These are phyloP conservation scores for Huntiella abstrusa DNA, from an alignment of 2,329 filamentous ascomycete species.

Conservation along the genomic window DNA sequence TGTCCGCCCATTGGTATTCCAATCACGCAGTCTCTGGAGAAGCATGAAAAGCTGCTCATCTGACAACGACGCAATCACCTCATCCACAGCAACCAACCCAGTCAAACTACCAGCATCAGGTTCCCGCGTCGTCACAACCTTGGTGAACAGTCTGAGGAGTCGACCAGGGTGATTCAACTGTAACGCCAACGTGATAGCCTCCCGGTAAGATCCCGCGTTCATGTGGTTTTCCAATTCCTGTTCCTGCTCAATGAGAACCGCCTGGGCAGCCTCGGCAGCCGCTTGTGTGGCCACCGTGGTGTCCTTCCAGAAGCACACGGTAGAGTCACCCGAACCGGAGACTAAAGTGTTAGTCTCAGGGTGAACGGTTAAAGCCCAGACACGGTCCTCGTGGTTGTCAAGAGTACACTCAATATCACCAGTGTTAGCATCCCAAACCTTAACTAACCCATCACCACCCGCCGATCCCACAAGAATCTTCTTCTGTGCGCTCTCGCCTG, in stretches of 20 bases:
- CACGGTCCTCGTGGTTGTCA: constrained; percentile 91
- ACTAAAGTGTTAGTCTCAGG: constrained; percentile 53
- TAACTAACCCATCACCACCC: constrained; percentile 85
- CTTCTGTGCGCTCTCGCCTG: constrained; percentile 25
- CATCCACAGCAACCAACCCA: constrained; percentile 55
- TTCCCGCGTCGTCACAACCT: constrained; percentile 46
- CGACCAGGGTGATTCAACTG: constrained; percentile 88
- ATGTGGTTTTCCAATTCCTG: constrained; percentile 90
- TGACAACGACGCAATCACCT: constrained; percentile 59
- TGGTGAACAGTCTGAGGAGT: constrained; percentile 65
- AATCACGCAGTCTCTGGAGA: constrained; percentile 69
- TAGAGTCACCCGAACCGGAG: constrained; percentile 82
- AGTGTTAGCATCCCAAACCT: constrained; percentile 78
- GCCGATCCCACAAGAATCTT: constrained; percentile 66
- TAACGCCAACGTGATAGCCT: constrained; percentile 79
- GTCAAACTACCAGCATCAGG: constrained; percentile 45
- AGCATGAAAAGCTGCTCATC: constrained; percentile 75
- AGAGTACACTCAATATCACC: constrained; percentile 78
- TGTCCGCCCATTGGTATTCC: constrained; percentile 90
- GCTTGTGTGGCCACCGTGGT: constrained; percentile 66
- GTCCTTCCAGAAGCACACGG: constrained; percentile 89
- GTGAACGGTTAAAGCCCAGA: constrained; percentile 73
- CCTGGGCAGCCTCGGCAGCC: constrained; percentile 52
- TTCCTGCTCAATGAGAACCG: constrained; percentile 76
- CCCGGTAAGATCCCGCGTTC: constrained; percentile 67